These are phyloP conservation scores for Cordyceps militaris DNA, from an alignment of 2,329 filamentous ascomycete species.

Conservation along the genomic window DNA sequence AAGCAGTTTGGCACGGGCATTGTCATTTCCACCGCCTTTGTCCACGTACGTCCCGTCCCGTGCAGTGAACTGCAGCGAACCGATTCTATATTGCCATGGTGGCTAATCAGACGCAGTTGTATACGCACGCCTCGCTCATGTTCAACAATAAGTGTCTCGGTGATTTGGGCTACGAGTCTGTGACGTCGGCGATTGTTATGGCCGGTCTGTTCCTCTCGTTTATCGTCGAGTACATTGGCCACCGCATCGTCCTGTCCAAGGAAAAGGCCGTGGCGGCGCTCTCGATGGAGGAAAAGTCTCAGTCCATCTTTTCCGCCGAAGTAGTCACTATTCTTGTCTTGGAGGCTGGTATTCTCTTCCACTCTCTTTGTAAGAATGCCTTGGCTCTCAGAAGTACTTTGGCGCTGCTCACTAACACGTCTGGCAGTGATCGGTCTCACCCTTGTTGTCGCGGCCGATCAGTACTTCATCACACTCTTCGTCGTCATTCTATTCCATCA, in stretches of 20 bases:
- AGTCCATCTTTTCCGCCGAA: conserved; percentile 30
- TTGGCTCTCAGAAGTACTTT: neutral
- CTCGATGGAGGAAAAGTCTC: conserved; percentile 20
- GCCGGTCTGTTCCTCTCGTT: conserved; percentile 68
- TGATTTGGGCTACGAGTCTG: conserved; percentile 59
- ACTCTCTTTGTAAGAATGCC: conserved; percentile 52
- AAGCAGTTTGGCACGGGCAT: conserved; percentile 71
- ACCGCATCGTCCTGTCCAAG: conserved; percentile 45
- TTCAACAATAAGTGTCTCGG: conserved; percentile 65
- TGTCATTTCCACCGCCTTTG: conserved; percentile 63
- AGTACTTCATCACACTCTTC: conserved; percentile 50
- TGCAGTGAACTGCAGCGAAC: neutral
- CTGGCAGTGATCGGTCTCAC: conserved; percentile 54
- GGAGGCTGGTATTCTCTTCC: conserved; percentile 68
- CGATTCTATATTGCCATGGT: neutral
- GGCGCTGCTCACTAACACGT: neutral
- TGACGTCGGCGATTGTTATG: conserved; percentile 64
- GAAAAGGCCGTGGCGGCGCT: conserved; percentile 22
- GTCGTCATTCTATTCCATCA: conserved; percentile 71
- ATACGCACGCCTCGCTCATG: conserved; percentile 67
- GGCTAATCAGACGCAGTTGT: conserved; percentile 41
- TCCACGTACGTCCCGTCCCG: conserved; percentile 44
- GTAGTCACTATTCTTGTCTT: conserved; percentile 60
- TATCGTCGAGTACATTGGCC: conserved; percentile 59
- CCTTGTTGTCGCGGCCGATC: conserved; percentile 52